phyloP scores from a whole-genome alignment of 192 early-diverging fungal genomes.

The Physocladia obscura region DNA sequence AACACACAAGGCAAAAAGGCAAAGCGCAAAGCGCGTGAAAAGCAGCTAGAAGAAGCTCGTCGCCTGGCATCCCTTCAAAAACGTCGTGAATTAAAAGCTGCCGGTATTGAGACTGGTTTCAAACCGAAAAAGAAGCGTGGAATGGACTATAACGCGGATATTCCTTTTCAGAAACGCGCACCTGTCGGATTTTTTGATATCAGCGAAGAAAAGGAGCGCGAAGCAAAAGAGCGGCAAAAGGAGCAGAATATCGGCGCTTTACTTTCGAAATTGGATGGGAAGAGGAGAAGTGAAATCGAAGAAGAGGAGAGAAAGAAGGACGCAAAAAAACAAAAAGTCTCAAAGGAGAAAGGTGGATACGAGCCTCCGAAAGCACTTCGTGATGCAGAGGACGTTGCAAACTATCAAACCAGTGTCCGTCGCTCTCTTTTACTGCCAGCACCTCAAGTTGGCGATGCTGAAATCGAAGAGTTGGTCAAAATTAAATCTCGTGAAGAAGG shows the following conservation, averaged over 20 bases:
- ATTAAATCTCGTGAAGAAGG: constrained; percentile 79
- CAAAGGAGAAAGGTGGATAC: constrained; percentile 60
- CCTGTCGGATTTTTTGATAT: constrained; percentile 92
- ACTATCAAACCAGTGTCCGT: constrained; percentile 57
- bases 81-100: constrained; percentile 91
- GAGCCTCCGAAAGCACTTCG: constrained; percentile 61
- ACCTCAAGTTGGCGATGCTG: constrained; percentile 87
- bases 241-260: constrained; percentile 64
- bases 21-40: constrained; percentile 96
- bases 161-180: constrained; percentile 87
- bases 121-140: constrained; percentile 62
- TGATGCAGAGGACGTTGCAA: constrained; percentile 58
- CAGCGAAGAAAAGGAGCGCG: constrained; percentile 75
- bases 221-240: constrained; percentile 60
- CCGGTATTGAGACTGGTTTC: constrained; percentile 78
- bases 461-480: constrained; percentile 90
- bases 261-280: constrained; percentile 81
- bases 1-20: constrained; percentile 99
- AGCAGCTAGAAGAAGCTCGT: constrained; percentile 93
- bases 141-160: constrained; percentile 95
- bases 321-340: constrained; percentile 63
- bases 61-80: constrained; percentile 89
- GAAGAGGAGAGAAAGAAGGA: constrained; percentile 80
- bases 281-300: constrained; percentile 78
- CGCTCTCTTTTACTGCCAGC: constrained; percentile 78